Evolutionary conservation across 208 protist genomes (phyloP).

Genomic region (Crithidia sp.): DNA sequence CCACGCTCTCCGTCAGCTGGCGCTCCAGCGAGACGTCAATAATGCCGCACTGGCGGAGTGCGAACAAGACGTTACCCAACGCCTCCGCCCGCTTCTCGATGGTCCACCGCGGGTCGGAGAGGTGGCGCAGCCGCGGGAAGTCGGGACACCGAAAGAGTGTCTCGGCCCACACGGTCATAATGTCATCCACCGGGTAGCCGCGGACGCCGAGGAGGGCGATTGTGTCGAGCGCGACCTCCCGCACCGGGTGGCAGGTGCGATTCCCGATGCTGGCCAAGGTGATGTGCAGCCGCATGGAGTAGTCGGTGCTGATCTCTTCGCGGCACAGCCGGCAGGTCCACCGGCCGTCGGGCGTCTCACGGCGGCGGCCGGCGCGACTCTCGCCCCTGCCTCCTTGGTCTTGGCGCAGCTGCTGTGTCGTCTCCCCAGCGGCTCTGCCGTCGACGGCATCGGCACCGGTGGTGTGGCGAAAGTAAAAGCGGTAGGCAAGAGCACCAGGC

Average conservation of each 20-base stretch:
- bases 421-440: neutral
- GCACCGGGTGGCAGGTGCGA: slow-evolving; percentile 63
- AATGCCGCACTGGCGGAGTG: slow-evolving; percentile 50
- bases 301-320: slow-evolving; percentile 44
- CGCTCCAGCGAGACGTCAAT: slow-evolving; percentile 62
- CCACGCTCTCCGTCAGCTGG: slow-evolving; percentile 5
- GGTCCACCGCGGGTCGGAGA: slow-evolving; percentile 47
- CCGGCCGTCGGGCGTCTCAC: neutral
- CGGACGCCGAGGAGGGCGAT: slow-evolving; percentile 63
- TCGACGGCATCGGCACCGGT: neutral
- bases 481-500: neutral
- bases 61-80: slow-evolving; percentile 42
- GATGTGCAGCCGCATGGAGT: slow-evolving; percentile 50
- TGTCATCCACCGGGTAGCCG: slow-evolving; percentile 79
- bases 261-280: slow-evolving; percentile 30
- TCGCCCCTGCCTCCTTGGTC: neutral
- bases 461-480: slow-evolving; percentile 4
- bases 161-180: slow-evolving; percentile 67
- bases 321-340: slow-evolving; percentile 69
- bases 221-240: slow-evolving; percentile 73
- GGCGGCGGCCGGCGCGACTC: neutral
- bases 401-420: neutral
- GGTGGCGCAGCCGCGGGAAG: slow-evolving; percentile 55
- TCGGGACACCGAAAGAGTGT: slow-evolving; percentile 49
- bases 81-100: slow-evolving; percentile 57